Conservation (phyloP, 2,329 filamentous ascomycete species). For the Xylariaceae sp. region DNA sequence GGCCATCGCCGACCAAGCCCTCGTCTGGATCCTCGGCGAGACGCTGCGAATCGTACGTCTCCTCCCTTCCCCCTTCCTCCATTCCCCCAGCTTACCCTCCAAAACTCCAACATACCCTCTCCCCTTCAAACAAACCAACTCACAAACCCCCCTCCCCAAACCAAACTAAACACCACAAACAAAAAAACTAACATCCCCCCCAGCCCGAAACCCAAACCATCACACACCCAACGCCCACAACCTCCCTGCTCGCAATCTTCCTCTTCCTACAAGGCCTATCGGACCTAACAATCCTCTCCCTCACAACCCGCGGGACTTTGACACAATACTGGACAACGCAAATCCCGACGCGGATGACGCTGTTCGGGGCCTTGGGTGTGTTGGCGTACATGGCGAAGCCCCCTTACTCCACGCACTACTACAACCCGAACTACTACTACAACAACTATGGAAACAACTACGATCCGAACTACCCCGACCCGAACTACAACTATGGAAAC, state of each 20-base stretch:
- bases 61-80: not conserved
- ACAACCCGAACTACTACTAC: too few relatives aligned
- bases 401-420: too few relatives aligned
- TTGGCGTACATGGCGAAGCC: too few relatives aligned
- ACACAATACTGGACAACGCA: slow-evolving; percentile 62
- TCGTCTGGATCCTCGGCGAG: slow-evolving; percentile 78
- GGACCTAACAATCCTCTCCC: slow-evolving; percentile 61
- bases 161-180: not conserved
- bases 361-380: slow-evolving; percentile 40
- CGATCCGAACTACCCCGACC: too few relatives aligned
- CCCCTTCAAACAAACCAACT: not conserved
- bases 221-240: slow-evolving; percentile 59
- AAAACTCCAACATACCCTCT: too few relatives aligned
- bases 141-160: not conserved
- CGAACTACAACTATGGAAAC: too few relatives aligned
- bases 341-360: slow-evolving; percentile 50
- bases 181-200: not conserved
- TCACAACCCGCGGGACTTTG: slow-evolving; percentile 58
- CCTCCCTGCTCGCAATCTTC: slow-evolving; percentile 67
- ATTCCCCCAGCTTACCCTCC: not conserved
- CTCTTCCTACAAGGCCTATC: slow-evolving; percentile 56
- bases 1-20: slow-evolving; percentile 68
- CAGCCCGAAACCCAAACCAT: slow-evolving; percentile 64
- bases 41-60: slow-evolving; percentile 69
- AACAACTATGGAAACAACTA: too few relatives aligned